Evolutionary conservation across 768 basidiomycete genomes (phyloP).

Genomic region (Suillus clintonianus): DNA sequence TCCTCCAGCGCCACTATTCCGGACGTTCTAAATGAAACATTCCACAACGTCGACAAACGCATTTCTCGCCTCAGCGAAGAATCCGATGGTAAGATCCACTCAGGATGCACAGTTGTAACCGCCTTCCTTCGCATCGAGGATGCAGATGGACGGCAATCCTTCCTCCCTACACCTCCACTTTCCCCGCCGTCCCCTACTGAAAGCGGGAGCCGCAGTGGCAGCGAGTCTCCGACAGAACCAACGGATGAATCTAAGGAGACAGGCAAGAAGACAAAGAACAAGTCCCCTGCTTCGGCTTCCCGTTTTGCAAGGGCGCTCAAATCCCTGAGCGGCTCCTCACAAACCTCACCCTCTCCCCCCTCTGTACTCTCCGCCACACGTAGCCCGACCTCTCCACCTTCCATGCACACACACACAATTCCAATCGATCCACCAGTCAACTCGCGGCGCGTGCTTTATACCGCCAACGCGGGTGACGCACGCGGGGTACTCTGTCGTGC

Average conservation of each 20-base stretch:
- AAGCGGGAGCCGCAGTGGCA: conserved; percentile 32
- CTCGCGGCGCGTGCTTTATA: conserved; percentile 81
- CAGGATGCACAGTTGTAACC: conserved; percentile 95
- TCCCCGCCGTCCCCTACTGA: conserved; percentile 35
- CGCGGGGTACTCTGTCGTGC: conserved; percentile 89
- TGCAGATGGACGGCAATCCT: conserved; percentile 68
- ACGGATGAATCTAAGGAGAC: conserved; percentile 38
- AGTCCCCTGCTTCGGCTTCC: conserved; percentile 41
- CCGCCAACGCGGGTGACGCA: conserved; percentile 96
- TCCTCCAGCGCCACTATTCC: conserved; percentile 66
- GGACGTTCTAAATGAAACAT: conserved; percentile 89
- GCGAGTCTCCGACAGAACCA: conserved; percentile 38
- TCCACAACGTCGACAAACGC: conserved; percentile 86
- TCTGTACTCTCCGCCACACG: not conserved
- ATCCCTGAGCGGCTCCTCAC: conserved; percentile 38
- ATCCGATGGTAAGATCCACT: conserved; percentile 90
- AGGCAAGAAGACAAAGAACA: conserved; percentile 45
- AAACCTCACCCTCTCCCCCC: conserved; percentile 12
- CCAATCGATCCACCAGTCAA: conserved; percentile 46
- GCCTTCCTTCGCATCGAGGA: conserved; percentile 95
- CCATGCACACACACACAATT: conserved; percentile 38
- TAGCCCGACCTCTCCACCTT: conserved; percentile 24
- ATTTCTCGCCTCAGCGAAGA: conserved; percentile 85
- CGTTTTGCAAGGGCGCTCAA: conserved; percentile 59
- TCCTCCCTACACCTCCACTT: conserved; percentile 43